Percentiles rank a stretch among this genome's conserved stretches.
Conservation (phyloP, 768 basidiomycete genomes). For the Lactarius akahatsu region DNA sequence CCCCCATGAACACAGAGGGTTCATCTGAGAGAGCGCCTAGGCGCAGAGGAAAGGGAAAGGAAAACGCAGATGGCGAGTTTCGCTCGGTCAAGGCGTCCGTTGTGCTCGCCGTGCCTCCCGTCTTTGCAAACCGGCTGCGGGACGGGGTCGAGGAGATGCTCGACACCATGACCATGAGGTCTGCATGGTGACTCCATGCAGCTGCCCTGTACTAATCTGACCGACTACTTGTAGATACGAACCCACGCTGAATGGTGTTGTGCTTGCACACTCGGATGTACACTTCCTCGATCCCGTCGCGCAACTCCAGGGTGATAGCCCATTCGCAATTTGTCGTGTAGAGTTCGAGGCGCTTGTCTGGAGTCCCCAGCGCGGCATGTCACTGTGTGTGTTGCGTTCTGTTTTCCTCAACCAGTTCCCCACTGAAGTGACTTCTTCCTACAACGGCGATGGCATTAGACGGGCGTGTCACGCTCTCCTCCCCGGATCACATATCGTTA, state of each 20-base stretch:
- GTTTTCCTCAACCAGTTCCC: neutral
- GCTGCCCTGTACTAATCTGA: constrained; percentile 3
- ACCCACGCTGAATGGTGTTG: constrained; percentile 81
- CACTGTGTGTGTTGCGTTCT: constrained; percentile 55
- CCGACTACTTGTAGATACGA: constrained; percentile 64
- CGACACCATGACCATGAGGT: constrained; percentile 96
- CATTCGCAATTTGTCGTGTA: constrained; percentile 73
- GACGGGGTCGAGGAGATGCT: constrained; percentile 84
- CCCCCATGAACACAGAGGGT: constrained; percentile 32
- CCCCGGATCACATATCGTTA: constrained; percentile 89
- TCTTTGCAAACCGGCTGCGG: constrained; percentile 71
- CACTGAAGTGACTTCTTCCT: constrained; percentile 3
- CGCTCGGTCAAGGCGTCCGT: constrained; percentile 62
- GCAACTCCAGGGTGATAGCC: constrained; percentile 76
- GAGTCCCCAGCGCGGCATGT: constrained; percentile 82
- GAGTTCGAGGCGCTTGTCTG: constrained; percentile 84
- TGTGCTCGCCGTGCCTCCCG: constrained; percentile 73
- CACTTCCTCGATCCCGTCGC: constrained; percentile 63
- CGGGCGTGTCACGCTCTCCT: constrained; percentile 85
- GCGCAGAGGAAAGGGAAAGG: constrained; percentile 31
- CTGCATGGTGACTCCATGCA: constrained; percentile 31
- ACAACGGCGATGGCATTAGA: constrained; percentile 46
- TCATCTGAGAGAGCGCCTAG: constrained; percentile 34
- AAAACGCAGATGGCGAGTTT: constrained; percentile 47
- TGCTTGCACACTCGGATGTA: constrained; percentile 82